Evolutionary conservation across 352 stramenopile genomes (phyloP), one percentile per base, ranked within the genome.

Genomic region (Peronospora farinosa): DNA sequence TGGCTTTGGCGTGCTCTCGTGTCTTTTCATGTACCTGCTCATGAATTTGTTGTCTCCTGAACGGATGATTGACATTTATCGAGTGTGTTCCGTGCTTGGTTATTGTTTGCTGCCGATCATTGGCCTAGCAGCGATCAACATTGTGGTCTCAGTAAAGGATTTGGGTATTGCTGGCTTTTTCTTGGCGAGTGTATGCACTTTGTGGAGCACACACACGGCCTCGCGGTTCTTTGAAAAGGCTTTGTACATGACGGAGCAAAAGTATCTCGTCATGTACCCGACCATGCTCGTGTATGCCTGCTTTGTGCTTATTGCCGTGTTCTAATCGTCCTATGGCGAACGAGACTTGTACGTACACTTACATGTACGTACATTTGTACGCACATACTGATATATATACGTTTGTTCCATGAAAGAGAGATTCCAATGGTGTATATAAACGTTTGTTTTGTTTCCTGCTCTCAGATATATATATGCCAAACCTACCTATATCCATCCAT

Each of bases 291-390:
- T 99, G 21, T 99, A 99, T 78, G 95, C 81, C 30, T 96, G 90
- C 67, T 99, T 99, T 78, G 95, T 98, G 35, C 91, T 99, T 21
- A 98, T 99, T 63, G 97, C 96, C 5, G 96, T 99, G 35, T 98
- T 98, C 72, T 99, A 84, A 54, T 46, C 40, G 19, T 44, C 21
- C 27, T 41, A 7, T 36, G 28, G 30, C 13, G 31, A 17, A 19
- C 12, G 12, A 51, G 27, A 13, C 15, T 40, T 33, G 40, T 50
- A 17, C 39, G 31, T 23, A 41, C 15, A 40, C n/a, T n/a, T n/a
- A n/a, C n/a, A n/a, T n/a, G n/a, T n/a, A n/a, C n/a, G n/a, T n/a
- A 32, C 21, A 38, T 23, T 42, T 19, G 21, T 32, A 32, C 10
- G 10, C 28, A 44, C 31, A 8, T 31, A 42, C 30, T 31, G 2